phyloP scores from a whole-genome alignment of 2,329 filamentous ascomycete genomes.

The Fusarium nisikadoi region DNA sequence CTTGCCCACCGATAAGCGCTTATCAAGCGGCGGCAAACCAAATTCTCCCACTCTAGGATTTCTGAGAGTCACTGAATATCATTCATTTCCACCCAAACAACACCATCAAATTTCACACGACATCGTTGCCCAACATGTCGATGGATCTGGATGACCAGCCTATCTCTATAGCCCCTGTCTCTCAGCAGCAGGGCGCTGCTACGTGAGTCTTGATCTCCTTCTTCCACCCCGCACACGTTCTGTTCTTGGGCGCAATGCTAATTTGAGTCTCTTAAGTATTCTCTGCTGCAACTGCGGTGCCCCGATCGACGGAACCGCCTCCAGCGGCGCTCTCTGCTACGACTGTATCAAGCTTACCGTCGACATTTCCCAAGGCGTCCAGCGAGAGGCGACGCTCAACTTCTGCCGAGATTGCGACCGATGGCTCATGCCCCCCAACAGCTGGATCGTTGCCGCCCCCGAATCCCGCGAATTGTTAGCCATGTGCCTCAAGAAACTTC shows the following conservation, averaged over 20 bases:
- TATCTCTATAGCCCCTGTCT: slow-evolving; percentile 50
- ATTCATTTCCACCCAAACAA: slow-evolving; percentile 31
- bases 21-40: slow-evolving; percentile 54
- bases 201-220: slow-evolving; percentile 50
- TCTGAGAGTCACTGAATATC: slow-evolving; percentile 39
- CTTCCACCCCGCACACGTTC: slow-evolving; percentile 27
- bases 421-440: slow-evolving; percentile 87
- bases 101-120: slow-evolving; percentile 22
- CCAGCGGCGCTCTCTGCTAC: slow-evolving; percentile 89
- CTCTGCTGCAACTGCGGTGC: slow-evolving; percentile 98
- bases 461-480: slow-evolving; percentile 95
- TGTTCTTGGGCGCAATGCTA: slow-evolving; percentile 24
- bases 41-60: slow-evolving; percentile 47
- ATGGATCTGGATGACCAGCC: slow-evolving; percentile 59
- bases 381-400: slow-evolving; percentile 88
- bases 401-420: slow-evolving; percentile 95
- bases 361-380: slow-evolving; percentile 92
- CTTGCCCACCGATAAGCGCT: slow-evolving; percentile 47
- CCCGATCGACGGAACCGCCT: slow-evolving; percentile 89
- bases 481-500: slow-evolving; percentile 87
- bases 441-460: slow-evolving; percentile 84
- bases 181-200: slow-evolving; percentile 50
- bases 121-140: slow-evolving; percentile 48
- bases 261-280: slow-evolving; percentile 60
- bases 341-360: slow-evolving; percentile 95